These are phyloP conservation scores for Pythium guiyangense DNA, from an alignment of 352 stramenopile species.

Conservation along the genomic window DNA sequence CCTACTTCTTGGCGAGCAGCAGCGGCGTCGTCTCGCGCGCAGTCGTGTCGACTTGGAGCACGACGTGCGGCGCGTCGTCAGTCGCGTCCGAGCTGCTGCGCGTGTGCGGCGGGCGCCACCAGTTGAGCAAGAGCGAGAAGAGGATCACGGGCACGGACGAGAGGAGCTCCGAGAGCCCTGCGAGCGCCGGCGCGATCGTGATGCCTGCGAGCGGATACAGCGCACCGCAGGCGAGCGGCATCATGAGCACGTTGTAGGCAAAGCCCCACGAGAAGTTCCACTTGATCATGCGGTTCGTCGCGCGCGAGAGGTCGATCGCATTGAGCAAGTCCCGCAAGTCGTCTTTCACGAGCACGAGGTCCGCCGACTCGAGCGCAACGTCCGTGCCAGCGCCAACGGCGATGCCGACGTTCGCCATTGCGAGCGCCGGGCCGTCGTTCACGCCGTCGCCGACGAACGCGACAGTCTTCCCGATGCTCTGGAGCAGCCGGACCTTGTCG, in stretches of 20 bases:
- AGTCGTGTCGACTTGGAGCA: conserved; percentile 26
- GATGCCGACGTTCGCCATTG: conserved; percentile 62
- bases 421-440: conserved; percentile 68
- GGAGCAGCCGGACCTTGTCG: conserved; percentile 63
- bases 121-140: conserved; percentile 67
- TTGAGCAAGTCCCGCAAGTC: conserved; percentile 66
- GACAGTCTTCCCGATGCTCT: conserved; percentile 65
- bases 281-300: conserved; percentile 65
- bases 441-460: conserved; percentile 75
- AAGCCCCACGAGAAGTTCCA: conserved; percentile 75
- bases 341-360: conserved; percentile 73
- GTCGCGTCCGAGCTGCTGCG: conserved; percentile 7
- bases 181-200: conserved; percentile 59
- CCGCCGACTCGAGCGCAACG: conserved; percentile 63
- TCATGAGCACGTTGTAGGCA: conserved; percentile 71
- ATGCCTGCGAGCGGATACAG: conserved; percentile 58
- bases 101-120: conserved; percentile 49
- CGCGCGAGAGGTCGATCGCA: conserved; percentile 47
- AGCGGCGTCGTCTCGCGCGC: conserved; percentile 31
- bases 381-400: conserved; percentile 63
- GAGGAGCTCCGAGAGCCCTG: conserved; percentile 65
- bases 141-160: conserved; percentile 78
- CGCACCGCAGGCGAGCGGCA: conserved; percentile 66
- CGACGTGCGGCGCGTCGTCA: conserved; percentile 19
- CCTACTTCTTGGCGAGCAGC: conserved; percentile 11